A percentile compares a stretch with the other conserved stretches of the same genome.
These are phyloP conservation scores for Neonectria sp. DNA, from an alignment of 2,329 filamentous ascomycete species.

Conservation along the genomic window DNA sequence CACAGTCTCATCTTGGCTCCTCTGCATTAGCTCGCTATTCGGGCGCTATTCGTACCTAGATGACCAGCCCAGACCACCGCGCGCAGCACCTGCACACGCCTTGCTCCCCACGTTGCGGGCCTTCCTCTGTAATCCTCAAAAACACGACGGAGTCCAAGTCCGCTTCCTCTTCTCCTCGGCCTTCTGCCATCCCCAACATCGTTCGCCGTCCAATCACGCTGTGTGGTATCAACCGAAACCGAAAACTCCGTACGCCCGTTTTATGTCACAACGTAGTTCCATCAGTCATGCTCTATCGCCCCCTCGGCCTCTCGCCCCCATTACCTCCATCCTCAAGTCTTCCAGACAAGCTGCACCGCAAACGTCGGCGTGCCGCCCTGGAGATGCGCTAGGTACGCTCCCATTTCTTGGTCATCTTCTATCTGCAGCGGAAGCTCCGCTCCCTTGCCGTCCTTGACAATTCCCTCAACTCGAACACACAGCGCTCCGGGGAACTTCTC, in stretches of 20 bases:
- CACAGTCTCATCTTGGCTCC: slow-evolving; percentile 1
- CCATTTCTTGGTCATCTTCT: slow-evolving; percentile 79
- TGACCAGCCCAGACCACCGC: background rate
- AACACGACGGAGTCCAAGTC: slow-evolving; percentile 43
- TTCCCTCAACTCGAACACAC: slow-evolving; percentile 75
- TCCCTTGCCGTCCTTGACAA: slow-evolving; percentile 72
- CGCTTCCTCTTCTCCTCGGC: slow-evolving; percentile 32
- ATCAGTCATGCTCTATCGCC: background rate
- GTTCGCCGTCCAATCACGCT: slow-evolving; percentile 33
- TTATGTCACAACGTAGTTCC: background rate
- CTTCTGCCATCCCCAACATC: slow-evolving; percentile 19
- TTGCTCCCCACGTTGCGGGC: slow-evolving; percentile 1
- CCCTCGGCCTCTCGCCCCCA: background rate
- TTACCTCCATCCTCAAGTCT: slow-evolving; percentile 35
- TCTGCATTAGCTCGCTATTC: slow-evolving; percentile 18
- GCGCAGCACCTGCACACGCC: slow-evolving; percentile 1
- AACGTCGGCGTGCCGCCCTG: slow-evolving; percentile 62
- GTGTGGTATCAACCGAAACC: slow-evolving; percentile 28
- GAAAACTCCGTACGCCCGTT: slow-evolving; percentile 45
- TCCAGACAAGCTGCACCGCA: slow-evolving; percentile 57
- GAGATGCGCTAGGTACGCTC: slow-evolving; percentile 78
- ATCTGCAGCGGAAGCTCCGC: slow-evolving; percentile 76
- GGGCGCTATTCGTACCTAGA: background rate
- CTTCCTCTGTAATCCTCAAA: slow-evolving; percentile 18
- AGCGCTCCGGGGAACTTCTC: slow-evolving; percentile 73